Evolutionary conservation across 495 filamentous ascomycete species (phyloP).

Genomic region (Trichoderma asperelloides): DNA sequence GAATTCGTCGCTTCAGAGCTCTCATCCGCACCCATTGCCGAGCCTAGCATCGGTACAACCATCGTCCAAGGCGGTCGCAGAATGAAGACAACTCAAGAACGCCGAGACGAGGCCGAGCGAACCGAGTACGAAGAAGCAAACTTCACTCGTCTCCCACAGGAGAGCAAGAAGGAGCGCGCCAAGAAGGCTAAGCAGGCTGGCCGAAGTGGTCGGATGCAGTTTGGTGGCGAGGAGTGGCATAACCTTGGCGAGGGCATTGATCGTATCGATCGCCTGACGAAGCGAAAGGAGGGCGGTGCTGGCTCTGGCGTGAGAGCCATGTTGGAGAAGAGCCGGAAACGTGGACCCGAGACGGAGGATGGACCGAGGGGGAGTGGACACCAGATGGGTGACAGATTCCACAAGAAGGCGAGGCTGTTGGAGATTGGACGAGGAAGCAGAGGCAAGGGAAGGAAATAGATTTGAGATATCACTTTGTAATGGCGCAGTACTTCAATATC

Average conservation of each 20-base stretch:
- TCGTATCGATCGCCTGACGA: constrained; percentile 63
- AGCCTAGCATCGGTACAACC: constrained; percentile 77
- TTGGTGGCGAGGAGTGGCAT: constrained; percentile 80
- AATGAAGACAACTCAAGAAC: constrained; percentile 60
- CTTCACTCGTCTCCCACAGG: constrained; percentile 71
- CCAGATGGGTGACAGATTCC: constrained; percentile 59
- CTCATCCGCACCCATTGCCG: constrained; percentile 62
- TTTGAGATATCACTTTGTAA: background rate
- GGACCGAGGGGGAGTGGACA: constrained; percentile 46
- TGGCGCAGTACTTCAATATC: background rate
- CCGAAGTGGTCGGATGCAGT: constrained; percentile 40
- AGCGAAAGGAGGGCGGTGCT: constrained; percentile 40
- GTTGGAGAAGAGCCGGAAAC: constrained; percentile 75
- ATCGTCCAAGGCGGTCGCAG: constrained; percentile 64
- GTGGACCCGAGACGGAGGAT: constrained; percentile 48
- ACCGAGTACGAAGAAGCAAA: constrained; percentile 78
- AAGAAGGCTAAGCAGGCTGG: constrained; percentile 38
- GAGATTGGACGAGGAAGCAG: constrained; percentile 48
- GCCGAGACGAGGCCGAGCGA: constrained; percentile 60
- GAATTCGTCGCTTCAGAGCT: constrained; percentile 78
- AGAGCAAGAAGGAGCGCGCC: constrained; percentile 66
- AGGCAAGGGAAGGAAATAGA: constrained; percentile 27
- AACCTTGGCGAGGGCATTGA: constrained; percentile 71
- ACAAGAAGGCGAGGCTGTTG: constrained; percentile 64
- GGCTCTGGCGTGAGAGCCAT: constrained; percentile 46